Conservation (phyloP, 2,329 filamentous ascomycete species). For the Xylariales sp. region DNA sequence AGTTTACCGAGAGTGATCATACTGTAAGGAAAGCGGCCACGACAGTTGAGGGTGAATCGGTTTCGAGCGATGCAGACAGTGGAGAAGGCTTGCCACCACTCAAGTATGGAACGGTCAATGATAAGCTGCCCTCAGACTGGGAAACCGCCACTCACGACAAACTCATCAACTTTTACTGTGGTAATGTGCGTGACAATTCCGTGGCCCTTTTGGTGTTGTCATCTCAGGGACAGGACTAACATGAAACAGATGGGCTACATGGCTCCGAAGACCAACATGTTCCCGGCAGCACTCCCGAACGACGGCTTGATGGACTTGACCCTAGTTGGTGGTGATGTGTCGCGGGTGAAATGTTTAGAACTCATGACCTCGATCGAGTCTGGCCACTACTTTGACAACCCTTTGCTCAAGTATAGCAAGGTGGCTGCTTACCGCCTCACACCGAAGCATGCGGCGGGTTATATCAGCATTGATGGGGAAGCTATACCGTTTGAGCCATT, state of each 20-base stretch:
- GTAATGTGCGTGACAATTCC: constrained; percentile 80
- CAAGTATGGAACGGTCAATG: constrained; percentile 74
- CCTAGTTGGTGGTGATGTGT: constrained; percentile 71
- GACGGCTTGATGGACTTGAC: constrained; percentile 87
- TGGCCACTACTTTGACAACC: constrained; percentile 74
- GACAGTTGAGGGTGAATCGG: constrained; percentile 15
- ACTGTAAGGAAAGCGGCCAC: constrained; percentile 23
- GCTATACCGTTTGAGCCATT: constrained; percentile 81
- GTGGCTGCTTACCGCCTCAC: constrained; percentile 82
- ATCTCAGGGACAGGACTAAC: too few relatives aligned
- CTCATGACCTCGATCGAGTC: constrained; percentile 70
- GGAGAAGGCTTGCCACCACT: constrained; percentile 64
- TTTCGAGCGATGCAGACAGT: constrained; percentile 15
- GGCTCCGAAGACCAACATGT: constrained; percentile 83
- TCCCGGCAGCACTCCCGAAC: constrained; percentile 72
- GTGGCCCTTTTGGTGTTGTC: too few relatives aligned
- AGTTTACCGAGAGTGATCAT: constrained; percentile 16
- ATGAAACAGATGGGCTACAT: constrained; percentile 84
- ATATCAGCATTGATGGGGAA: constrained; percentile 94
- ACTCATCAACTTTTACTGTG: constrained; percentile 88
- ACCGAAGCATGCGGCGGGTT: constrained; percentile 69
- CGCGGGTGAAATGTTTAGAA: constrained; percentile 59
- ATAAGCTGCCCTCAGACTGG: constrained; percentile 76
- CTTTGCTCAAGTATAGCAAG: constrained; percentile 76
- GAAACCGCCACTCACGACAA: constrained; percentile 67